Evolutionary conservation across 345 rosid genomes (phyloP), one percentile per base, ranked within the genome.

Genomic region (Salix viminalis): DNA sequence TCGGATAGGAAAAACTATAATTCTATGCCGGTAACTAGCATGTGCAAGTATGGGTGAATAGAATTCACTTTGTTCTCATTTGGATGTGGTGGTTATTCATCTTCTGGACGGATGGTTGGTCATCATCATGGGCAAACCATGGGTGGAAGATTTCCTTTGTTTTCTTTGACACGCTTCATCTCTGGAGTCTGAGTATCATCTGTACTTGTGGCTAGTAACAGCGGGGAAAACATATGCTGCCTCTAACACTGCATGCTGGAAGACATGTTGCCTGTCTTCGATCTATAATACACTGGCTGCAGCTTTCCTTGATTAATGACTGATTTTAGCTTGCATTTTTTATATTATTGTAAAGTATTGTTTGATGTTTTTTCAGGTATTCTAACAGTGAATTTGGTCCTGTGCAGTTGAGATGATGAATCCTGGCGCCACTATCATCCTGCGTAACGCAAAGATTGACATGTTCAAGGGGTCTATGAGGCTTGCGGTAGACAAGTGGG

Each of bases 401-500:
- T 68, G 14, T 85, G 82, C 85, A 93, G 99, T 91, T 73, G 99
- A 95, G 48, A 56, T 95, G 0, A 82, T 95, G 96, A 81, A 83
- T 77, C 83, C 87, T 0, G 97, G 93, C 1, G 73, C 84, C 41
- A 93, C 97, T 1, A 88, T 95, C 65, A 91, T 89, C 44, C 81
- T 95, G 70, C 91, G 97, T 0, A 95, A 95, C 78, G 95, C 99
- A 1, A 95, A 92, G 92, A 91, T 95, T 61, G 97, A 90, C 79
- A 93, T 95, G 99, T 95, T 95, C 87, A 95, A 95, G 84, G 87
- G 97, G n/a, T 87, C 96, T 13, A 95, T 95, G 99, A 90, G 99
- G 93, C 89, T 95, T 37, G 94, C 96, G 0, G 99, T 95, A 50
- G 99, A 95, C 84, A 93, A 95, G 77, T 93, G 99, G 99, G 99